Conservation (phyloP, 2,329 filamentous ascomycete genomes). For the Didymella glomerata region DNA sequence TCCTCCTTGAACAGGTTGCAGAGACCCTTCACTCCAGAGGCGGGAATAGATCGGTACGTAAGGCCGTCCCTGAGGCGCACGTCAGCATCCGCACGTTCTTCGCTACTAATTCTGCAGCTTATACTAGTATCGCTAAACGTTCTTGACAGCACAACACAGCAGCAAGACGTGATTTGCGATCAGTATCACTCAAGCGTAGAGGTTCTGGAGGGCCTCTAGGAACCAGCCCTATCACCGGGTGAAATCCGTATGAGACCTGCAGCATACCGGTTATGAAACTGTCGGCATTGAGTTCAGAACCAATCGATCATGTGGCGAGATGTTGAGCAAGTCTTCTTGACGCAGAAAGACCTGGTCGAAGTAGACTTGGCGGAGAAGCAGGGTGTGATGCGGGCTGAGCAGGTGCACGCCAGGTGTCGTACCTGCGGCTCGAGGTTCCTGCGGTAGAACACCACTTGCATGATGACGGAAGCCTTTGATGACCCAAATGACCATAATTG, state of each 20-base stretch:
- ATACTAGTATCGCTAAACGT: background rate
- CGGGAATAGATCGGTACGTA: background rate
- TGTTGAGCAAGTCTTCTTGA: background rate
- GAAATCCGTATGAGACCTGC: background rate
- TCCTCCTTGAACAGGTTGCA: background rate
- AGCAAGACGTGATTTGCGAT: background rate
- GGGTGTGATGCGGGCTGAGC: background rate
- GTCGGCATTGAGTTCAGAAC: background rate
- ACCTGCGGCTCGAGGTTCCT: slow-evolving; percentile 11
- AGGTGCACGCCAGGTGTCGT: slow-evolving; percentile 5
- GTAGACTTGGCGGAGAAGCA: background rate
- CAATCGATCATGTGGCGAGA: background rate
- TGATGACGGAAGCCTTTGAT: background rate
- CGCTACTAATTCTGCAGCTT: background rate
- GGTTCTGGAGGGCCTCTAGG: background rate
- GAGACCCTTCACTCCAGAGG: background rate
- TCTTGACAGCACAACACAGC: background rate
- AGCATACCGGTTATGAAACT: background rate
- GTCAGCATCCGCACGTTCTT: background rate
- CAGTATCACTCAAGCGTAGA: background rate
- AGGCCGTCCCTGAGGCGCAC: background rate
- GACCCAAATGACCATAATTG: background rate
- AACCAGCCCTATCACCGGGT: background rate
- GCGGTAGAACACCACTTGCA: slow-evolving; percentile 7
- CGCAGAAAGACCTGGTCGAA: background rate